A percentile compares a stretch with the other conserved stretches of the same genome.
These are phyloP conservation scores for Trypanosoma vivax DNA, from an alignment of 208 protist species.

Conservation along the genomic window DNA sequence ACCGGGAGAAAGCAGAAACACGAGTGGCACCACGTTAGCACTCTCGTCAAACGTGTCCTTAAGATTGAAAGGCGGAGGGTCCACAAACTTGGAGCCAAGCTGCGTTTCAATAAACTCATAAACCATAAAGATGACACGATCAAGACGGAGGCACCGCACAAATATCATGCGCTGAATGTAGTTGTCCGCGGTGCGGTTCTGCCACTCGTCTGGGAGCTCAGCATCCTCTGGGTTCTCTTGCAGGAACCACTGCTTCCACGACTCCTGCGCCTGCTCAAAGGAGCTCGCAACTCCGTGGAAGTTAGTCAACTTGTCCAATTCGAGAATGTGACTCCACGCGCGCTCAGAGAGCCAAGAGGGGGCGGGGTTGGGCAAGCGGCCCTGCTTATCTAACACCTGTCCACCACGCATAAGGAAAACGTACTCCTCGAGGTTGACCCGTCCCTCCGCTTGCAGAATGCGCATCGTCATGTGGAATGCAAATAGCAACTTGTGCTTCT, in stretches of 20 bases:
- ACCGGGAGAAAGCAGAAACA: constrained; percentile 97
- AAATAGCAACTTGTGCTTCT: constrained; percentile 98
- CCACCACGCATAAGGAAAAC: constrained; percentile 97
- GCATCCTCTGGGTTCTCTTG: constrained; percentile 91
- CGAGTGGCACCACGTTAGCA: constrained; percentile 89
- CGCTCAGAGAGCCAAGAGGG: constrained; percentile 93
- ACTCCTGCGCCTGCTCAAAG: constrained; percentile 93
- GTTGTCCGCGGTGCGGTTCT: constrained; percentile 71
- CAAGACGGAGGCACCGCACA: constrained; percentile 94
- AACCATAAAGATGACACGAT: constrained; percentile 96
- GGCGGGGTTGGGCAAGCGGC: constrained; percentile 92
- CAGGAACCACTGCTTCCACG: constrained; percentile 95
- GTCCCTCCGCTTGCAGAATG: constrained; percentile 88
- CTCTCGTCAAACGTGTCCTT: constrained; percentile 93
- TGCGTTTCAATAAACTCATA: constrained; percentile 94
- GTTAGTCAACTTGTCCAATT: constrained; percentile 94
- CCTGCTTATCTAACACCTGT: constrained; percentile 92
- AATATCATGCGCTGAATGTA: constrained; percentile 97
- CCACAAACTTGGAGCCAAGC: constrained; percentile 92
- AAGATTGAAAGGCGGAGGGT: constrained; percentile 96
- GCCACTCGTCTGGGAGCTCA: constrained; percentile 94
- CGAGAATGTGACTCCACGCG: constrained; percentile 96
- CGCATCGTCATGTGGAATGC: constrained; percentile 98
- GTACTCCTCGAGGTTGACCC: constrained; percentile 96
- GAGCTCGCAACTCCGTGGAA: constrained; percentile 92